A percentile compares a stretch with the other conserved stretches of the same genome.
These are phyloP conservation scores for Mycena citricolor DNA, from an alignment of 1,284 basidiomycete genomes.

Conservation along the genomic window DNA sequence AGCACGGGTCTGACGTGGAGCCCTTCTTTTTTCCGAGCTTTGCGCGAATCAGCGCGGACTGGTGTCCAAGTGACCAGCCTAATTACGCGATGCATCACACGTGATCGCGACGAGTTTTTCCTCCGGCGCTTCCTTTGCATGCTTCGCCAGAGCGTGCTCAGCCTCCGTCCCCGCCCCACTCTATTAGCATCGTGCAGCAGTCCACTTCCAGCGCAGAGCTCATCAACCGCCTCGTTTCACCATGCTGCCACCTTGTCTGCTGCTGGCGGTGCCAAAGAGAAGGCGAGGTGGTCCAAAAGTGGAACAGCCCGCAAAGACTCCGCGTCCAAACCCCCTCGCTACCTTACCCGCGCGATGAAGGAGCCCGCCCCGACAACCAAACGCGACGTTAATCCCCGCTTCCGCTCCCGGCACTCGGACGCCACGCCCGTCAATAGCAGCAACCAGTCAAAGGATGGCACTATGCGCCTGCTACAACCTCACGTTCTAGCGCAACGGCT, in stretches of 20 bases:
- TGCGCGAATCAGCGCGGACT: background rate
- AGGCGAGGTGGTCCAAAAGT: no score
- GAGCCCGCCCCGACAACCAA: constrained; percentile 12
- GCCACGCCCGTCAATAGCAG: constrained; percentile 27
- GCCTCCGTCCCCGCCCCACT: no score
- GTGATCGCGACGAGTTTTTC: constrained; percentile 8
- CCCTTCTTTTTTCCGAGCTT: constrained; percentile 10
- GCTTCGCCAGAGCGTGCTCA: background rate
- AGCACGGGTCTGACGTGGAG: background rate
- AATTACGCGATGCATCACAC: background rate
- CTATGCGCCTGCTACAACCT: constrained; percentile 49
- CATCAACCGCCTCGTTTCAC: no score
- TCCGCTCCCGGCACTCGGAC: constrained; percentile 39
- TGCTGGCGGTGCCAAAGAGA: no score
- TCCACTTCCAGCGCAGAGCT: no score
- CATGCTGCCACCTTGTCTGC: no score
- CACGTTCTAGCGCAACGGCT: constrained; percentile 58
- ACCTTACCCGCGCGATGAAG: constrained; percentile 14
- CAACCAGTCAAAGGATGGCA: no score
- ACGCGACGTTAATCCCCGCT: constrained; percentile 20
- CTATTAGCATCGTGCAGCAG: no score
- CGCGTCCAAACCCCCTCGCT: constrained; percentile 11
- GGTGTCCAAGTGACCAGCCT: background rate
- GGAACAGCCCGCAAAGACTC: background rate
- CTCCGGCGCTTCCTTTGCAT: background rate